Evolutionary conservation across 2,329 filamentous ascomycete genomes (phyloP).

Genomic region (Alternaria novae-zelandiae): DNA sequence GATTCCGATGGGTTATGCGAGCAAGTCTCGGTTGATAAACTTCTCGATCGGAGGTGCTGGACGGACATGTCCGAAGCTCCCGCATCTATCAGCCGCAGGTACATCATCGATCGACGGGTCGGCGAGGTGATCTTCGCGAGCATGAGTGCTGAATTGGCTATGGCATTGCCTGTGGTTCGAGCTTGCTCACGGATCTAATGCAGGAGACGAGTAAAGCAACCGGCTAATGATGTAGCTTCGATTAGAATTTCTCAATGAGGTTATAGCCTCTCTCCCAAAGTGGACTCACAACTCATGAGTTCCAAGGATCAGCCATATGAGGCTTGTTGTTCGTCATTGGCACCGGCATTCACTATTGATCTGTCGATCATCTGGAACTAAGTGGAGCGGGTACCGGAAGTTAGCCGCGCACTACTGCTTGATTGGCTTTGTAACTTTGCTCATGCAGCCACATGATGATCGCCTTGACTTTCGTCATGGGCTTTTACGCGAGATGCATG

Average conservation of each 20-base stretch:
- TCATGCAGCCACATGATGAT: conserved; percentile 16
- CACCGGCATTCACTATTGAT: conserved; percentile 10
- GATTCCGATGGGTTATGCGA: background rate
- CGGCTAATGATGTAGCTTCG: conserved; percentile 8
- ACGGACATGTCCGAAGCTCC: background rate
- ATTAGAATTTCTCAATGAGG: conserved; percentile 5
- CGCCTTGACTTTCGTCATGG: conserved; percentile 9
- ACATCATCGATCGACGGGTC: conserved; percentile 18
- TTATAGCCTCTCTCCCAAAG: conserved; percentile 6
- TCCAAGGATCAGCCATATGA: conserved; percentile 3
- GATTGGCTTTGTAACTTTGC: background rate
- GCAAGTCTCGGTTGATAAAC: conserved; percentile 5
- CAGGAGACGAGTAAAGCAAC: background rate
- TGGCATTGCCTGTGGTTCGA: conserved; percentile 7
- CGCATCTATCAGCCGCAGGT: conserved; percentile 2
- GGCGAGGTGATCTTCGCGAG: conserved; percentile 8
- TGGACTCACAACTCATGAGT: conserved; percentile 1
- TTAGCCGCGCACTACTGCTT: background rate
- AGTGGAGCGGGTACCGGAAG: conserved; percentile 7
- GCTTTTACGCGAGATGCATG: background rate
- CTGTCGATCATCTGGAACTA: conserved; percentile 22
- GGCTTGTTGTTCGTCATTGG: conserved; percentile 24
- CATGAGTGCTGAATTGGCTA: background rate
- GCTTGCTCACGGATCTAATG: conserved; percentile 5
- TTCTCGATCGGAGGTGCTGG: background rate